Percentiles rank a stretch among this genome's conserved stretches.
These are phyloP conservation scores for Wallacemonas rigidus DNA, from an alignment of 208 protist species.

Conservation along the genomic window DNA sequence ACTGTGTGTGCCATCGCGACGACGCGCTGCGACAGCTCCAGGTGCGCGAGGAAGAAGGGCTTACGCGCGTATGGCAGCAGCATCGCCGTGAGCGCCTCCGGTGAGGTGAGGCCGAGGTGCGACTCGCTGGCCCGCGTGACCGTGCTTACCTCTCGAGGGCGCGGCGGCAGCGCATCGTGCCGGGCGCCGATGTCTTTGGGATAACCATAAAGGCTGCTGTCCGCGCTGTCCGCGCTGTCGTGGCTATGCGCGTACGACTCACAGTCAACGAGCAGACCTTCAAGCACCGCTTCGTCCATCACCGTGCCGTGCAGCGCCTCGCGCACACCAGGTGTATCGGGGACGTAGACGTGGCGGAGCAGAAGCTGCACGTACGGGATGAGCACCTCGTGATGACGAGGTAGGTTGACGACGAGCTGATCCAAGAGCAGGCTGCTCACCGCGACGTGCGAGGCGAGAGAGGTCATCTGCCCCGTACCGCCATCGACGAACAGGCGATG, in stretches of 20 bases:
- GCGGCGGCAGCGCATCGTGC: neutral
- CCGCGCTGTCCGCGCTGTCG: no score
- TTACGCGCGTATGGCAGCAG: constrained; percentile 65
- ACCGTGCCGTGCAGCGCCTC: constrained; percentile 29
- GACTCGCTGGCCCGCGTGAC: neutral
- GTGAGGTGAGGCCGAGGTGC: neutral
- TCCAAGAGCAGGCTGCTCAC: constrained; percentile 63
- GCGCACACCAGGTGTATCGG: constrained; percentile 41
- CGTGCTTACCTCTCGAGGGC: neutral
- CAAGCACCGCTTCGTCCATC: constrained; percentile 29
- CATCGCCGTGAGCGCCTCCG: constrained; percentile 21
- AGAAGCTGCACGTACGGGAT: constrained; percentile 60
- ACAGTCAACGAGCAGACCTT: constrained; percentile 2
- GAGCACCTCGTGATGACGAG: constrained; percentile 61
- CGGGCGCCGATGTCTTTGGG: neutral
- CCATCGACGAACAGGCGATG: constrained; percentile 14
- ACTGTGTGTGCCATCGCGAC: constrained; percentile 51
- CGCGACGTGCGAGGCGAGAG: constrained; percentile 49
- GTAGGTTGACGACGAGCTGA: constrained; percentile 40
- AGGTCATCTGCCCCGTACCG: constrained; percentile 28
- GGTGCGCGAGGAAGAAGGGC: constrained; percentile 75
- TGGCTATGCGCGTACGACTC: neutral
- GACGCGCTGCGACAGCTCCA: constrained; percentile 46
- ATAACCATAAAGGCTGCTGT: no score
- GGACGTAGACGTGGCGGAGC: constrained; percentile 68